phyloP scores from a whole-genome alignment of 2,329 filamentous ascomycete genomes.

The Waltergamsia citrina region DNA sequence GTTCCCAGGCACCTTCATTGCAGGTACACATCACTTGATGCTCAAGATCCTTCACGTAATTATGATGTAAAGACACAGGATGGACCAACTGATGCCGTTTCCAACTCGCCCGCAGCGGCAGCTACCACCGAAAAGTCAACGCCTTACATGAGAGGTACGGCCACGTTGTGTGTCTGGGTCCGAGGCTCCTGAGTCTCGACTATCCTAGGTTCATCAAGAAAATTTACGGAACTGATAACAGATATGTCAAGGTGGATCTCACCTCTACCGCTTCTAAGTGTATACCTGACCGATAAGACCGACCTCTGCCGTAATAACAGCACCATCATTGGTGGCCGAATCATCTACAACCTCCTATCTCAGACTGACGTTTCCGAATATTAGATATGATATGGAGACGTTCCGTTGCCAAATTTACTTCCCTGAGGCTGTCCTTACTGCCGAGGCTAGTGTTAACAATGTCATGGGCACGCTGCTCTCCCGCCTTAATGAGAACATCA shows the following conservation, averaged over 20 bases:
- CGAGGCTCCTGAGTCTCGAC: slow-evolving; percentile 16
- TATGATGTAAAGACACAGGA: no score
- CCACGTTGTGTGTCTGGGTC: slow-evolving; percentile 17
- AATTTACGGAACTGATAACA: slow-evolving; percentile 15
- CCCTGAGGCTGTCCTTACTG: slow-evolving; percentile 11
- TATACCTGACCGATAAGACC: slow-evolving; percentile 13
- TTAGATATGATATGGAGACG: slow-evolving; percentile 19
- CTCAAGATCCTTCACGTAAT: no score
- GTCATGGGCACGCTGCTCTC: slow-evolving; percentile 17
- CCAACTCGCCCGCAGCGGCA: not conserved
- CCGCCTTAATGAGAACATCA: slow-evolving; percentile 17
- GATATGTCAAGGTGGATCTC: slow-evolving; percentile 10
- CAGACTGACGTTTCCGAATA: slow-evolving; percentile 20
- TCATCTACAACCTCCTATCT: slow-evolving; percentile 27
- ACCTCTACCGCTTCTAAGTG: not conserved
- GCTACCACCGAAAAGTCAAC: slow-evolving; percentile 5
- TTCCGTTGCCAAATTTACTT: slow-evolving; percentile 27
- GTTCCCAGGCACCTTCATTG: not conserved
- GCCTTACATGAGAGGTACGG: slow-evolving; percentile 19
- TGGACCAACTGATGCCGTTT: slow-evolving; percentile 2
- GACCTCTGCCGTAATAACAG: slow-evolving; percentile 26
- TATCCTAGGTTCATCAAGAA: slow-evolving; percentile 15
- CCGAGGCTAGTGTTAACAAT: slow-evolving; percentile 21
- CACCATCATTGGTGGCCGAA: slow-evolving; percentile 20
- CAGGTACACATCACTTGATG: not conserved